Percentiles rank a stretch among this genome's conserved stretches.
Conservation (phyloP, 768 basidiomycete genomes). For the Serpula lacrymans region DNA sequence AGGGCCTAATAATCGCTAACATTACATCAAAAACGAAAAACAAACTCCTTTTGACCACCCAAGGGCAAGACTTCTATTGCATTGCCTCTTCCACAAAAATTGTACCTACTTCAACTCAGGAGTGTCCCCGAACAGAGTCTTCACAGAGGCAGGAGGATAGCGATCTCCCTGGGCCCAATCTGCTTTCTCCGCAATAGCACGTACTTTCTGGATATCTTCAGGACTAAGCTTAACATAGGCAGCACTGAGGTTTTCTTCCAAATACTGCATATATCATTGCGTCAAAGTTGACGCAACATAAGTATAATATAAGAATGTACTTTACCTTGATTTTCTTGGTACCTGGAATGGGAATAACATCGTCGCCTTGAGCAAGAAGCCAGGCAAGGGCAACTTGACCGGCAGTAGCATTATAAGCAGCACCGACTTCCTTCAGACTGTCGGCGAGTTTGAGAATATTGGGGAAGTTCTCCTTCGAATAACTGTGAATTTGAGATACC, state of each 20-base stretch:
- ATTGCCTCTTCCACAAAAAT: too few species aligned
- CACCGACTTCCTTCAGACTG: conserved; percentile 29
- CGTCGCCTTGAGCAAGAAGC: conserved; percentile 35
- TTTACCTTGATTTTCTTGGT: conserved; percentile 31
- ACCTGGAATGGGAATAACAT: conserved; percentile 40
- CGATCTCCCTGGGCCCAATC: conserved; percentile 20
- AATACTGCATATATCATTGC: conserved; percentile 25
- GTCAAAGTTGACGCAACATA: neutral
- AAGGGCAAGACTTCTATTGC: too few species aligned
- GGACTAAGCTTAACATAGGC: conserved; percentile 29
- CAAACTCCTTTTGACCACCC: too few species aligned
- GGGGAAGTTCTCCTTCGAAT: conserved; percentile 41
- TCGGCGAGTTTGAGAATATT: conserved; percentile 38
- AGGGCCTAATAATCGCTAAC: too few species aligned
- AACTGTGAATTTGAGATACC: conserved; percentile 14
- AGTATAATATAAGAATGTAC: neutral
- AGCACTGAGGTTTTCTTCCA: conserved; percentile 44
- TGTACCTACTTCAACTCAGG: too few species aligned
- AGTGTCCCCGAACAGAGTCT: conserved; percentile 18
- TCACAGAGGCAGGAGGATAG: conserved; percentile 11
- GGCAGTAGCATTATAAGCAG: conserved; percentile 29
- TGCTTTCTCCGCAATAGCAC: conserved; percentile 32
- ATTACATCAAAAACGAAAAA: too few species aligned
- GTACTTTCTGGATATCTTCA: conserved; percentile 36
- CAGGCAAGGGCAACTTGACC: conserved; percentile 41